These are phyloP conservation scores for Antarctomyces pellizariae DNA, from an alignment of 495 filamentous ascomycete species.

Conservation along the genomic window DNA sequence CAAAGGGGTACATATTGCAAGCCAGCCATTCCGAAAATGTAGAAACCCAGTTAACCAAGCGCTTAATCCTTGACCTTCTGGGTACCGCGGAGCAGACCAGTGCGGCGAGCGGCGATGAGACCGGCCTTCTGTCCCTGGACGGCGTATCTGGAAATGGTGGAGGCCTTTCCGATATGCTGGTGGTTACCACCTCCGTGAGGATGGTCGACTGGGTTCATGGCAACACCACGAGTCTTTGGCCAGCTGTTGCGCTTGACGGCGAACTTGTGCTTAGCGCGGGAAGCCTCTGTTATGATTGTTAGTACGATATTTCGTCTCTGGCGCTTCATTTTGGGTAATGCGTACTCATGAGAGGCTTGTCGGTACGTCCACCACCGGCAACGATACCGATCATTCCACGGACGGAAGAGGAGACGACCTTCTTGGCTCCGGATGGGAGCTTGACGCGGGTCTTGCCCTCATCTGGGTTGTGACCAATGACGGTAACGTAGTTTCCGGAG, in stretches of 20 bases:
- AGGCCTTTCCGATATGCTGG: constrained; percentile 99
- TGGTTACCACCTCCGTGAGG: constrained; percentile 99
- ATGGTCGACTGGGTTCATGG: constrained; percentile 99
- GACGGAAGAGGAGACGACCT: constrained; percentile 75
- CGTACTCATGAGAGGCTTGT: constrained; percentile 90
- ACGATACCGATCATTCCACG: constrained; percentile 99
- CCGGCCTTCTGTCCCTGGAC: constrained; percentile 98
- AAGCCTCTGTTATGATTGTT: constrained; percentile 50
- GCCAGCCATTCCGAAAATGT: constrained; percentile 29
- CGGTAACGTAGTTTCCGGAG: constrained; percentile 96
- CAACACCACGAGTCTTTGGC: constrained; percentile 99
- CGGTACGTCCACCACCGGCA: constrained; percentile 94
- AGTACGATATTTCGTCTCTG: constrained; percentile 3
- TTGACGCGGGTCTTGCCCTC: constrained; percentile 99
- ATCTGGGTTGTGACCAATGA: constrained; percentile 96
- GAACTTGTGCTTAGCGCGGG: constrained; percentile 98
- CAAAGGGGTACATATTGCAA: constrained; percentile 31
- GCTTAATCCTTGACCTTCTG: constrained; percentile 99
- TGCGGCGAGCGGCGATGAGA: constrained; percentile 98
- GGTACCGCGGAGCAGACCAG: constrained; percentile 96
- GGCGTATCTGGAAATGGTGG: constrained; percentile 94
- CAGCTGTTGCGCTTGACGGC: constrained; percentile 98
- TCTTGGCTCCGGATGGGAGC: constrained; percentile 97
- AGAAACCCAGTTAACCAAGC: constrained; percentile 23
- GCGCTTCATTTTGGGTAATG: constrained; percentile 5